A percentile compares a stretch with the other conserved stretches of the same genome.
Evolutionary conservation across 2,329 filamentous ascomycete genomes (phyloP).

Genomic region (Fusarium sp.): DNA sequence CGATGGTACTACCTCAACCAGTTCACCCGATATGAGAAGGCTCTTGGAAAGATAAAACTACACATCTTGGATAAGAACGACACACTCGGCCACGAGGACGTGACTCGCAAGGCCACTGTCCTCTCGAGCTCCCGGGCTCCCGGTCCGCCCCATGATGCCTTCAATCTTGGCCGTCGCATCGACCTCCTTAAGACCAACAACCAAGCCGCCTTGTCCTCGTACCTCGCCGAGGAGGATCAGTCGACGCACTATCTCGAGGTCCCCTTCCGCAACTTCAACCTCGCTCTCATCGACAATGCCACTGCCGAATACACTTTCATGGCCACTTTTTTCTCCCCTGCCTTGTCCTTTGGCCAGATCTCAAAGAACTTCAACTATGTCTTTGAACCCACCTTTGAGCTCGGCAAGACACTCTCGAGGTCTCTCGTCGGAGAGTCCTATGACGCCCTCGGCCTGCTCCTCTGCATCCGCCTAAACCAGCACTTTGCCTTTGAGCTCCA

Average conservation of each 20-base stretch:
- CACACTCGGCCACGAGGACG: conserved; percentile 83
- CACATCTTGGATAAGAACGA: conserved; percentile 87
- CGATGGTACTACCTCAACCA: conserved; percentile 97
- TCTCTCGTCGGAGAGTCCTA: conserved; percentile 80
- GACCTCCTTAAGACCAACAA: conserved; percentile 82
- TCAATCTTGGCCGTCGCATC: conserved; percentile 87
- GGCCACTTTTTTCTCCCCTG: conserved; percentile 86
- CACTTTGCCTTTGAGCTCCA: conserved; percentile 95
- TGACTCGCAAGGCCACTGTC: conserved; percentile 71
- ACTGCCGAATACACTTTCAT: conserved; percentile 96
- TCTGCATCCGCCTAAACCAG: conserved; percentile 95
- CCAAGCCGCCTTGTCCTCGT: conserved; percentile 83
- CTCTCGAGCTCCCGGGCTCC: conserved; percentile 60
- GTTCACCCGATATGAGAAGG: conserved; percentile 87
- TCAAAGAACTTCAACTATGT: conserved; percentile 88
- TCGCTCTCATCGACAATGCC: conserved; percentile 92
- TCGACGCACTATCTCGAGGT: conserved; percentile 87
- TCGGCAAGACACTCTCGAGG: conserved; percentile 83
- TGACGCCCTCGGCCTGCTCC: conserved; percentile 86
- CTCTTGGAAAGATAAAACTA: conserved; percentile 86
- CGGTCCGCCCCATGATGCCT: conserved; percentile 82
- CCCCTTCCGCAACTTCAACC: conserved; percentile 93
- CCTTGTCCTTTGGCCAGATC: conserved; percentile 80
- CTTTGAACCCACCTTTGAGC: conserved; percentile 88
- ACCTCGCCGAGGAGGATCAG: conserved; percentile 91